These are phyloP conservation scores for Mikania micrantha DNA, from an alignment of 129 eudicot species.

Conservation along the genomic window DNA sequence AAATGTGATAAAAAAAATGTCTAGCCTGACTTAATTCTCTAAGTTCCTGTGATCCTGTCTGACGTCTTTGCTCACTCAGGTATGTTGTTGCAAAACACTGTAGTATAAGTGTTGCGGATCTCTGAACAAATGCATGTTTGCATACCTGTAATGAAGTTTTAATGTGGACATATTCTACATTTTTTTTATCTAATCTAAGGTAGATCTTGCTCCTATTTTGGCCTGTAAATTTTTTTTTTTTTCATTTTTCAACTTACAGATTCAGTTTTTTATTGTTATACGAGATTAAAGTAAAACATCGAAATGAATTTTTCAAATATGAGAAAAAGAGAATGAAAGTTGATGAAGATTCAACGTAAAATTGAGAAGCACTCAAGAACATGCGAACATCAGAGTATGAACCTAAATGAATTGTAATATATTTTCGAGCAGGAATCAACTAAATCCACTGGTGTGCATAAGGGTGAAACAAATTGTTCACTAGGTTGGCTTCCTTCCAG, in stretches of 20 bases:
- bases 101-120: background rate
- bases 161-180: background rate
- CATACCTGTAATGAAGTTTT: background rate
- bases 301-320: no score
- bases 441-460: conserved; percentile 70
- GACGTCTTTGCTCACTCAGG: background rate
- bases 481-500: conserved; percentile 32
- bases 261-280: background rate
- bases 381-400: no score
- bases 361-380: background rate
- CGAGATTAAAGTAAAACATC: background rate
- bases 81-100: background rate
- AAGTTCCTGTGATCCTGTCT: background rate
- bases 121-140: background rate
- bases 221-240: background rate
- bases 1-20: background rate
- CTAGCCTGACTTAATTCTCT: background rate
- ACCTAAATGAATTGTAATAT: conserved; percentile 93
- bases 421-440: conserved; percentile 64
- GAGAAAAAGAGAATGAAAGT: background rate
- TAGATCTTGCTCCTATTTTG: background rate
- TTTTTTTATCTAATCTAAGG: background rate
- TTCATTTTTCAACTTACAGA: background rate
- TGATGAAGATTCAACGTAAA: conserved; percentile 3
- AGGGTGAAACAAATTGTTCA: conserved; percentile 49